Conservation (phyloP, 352 stramenopile genomes). For the Globisporangium camurandrum region DNA sequence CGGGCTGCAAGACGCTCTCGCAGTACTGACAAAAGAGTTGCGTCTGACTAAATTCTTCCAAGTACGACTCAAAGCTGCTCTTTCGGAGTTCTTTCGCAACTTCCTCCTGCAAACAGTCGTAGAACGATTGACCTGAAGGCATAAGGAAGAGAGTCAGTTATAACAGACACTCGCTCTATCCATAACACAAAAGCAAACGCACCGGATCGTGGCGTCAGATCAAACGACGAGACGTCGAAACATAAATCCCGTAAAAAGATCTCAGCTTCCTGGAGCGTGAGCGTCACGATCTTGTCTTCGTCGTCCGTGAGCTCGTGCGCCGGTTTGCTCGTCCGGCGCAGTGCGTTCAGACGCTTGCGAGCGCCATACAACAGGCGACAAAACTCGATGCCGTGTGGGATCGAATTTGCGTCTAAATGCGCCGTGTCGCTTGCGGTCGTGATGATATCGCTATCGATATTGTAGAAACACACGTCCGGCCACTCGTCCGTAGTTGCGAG, state of each 20-base stretch:
- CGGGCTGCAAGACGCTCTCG: conserved; percentile 52
- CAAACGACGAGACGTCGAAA: conserved; percentile 56
- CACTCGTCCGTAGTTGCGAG: conserved; percentile 63
- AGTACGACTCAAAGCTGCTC: conserved; percentile 60
- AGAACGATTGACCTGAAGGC: conserved; percentile 51
- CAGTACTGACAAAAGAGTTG: conserved; percentile 86
- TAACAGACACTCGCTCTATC: too few species aligned
- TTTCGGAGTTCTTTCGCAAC: conserved; percentile 59
- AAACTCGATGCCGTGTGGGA: conserved; percentile 57
- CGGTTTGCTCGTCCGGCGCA: conserved; percentile 40
- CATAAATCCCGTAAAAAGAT: conserved; percentile 67
- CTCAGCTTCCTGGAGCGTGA: conserved; percentile 62
- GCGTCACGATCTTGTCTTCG: conserved; percentile 68
- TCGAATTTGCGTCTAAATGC: conserved; percentile 35
- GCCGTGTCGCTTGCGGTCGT: conserved; percentile 29
- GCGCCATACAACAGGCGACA: conserved; percentile 48
- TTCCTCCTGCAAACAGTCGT: conserved; percentile 72
- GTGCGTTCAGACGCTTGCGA: conserved; percentile 30
- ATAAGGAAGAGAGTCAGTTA: too few species aligned
- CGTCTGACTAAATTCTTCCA: conserved; percentile 80
- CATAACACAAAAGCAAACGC: background rate
- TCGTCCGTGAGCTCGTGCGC: conserved; percentile 78
- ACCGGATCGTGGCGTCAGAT: conserved; percentile 41
- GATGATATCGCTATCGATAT: conserved; percentile 61
- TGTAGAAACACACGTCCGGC: conserved; percentile 78